Base-by-base conservation (phyloP, 202 grass and related monocot genomes). In the Setaria viridis region DNA sequence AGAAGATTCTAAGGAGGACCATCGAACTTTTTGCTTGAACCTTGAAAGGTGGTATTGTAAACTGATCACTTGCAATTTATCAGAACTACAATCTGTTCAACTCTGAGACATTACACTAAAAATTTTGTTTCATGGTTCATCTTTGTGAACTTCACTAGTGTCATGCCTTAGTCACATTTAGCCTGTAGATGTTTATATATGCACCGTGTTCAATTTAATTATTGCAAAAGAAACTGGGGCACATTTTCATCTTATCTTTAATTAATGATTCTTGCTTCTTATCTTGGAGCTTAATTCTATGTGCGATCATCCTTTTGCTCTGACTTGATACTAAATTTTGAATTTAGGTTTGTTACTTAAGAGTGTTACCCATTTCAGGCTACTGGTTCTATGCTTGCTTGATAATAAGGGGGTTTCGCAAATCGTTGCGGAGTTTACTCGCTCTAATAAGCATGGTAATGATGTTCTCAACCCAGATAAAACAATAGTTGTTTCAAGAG, bases 371-470 rank as follows among this genome's bases (percentile, higher is more conserved):
- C 82, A 49, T 78, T 86, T 84, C 81, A 99, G 96, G 93, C 67
- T 96, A 82, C 69, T 99, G 85, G 58, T 95, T 78, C 53, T 92
- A 82, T 94, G 88, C 67, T 95, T 91, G 72, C 76, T 96, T 70
- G 88, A 94, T 83, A 95, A 91, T 70, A 91, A 94, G 90, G 93
- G 96, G 43, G 84, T 96, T 37, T 47, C 20, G 20, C 85, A 79
- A 85, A 85, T 96, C 42, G 56, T 96, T 88, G 39, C 51, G 55
- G 96, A 99, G 43, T 91, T 99, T 58, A 53, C 48, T 64, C 34
- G 16, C 83, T 74, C 64, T 76, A 79, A 72, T 74, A 87, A 83
- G 83, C 53, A 84, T 78, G 55, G 74, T 68, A 81, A 72, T 65
- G 59, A 56, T 30, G 78, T 70, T 76, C 49, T 34, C 71, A 92